Evolutionary conservation across 2,329 filamentous ascomycete genomes (phyloP), one percentile per base, ranked within the genome.

Genomic region (Alternaria panax): DNA sequence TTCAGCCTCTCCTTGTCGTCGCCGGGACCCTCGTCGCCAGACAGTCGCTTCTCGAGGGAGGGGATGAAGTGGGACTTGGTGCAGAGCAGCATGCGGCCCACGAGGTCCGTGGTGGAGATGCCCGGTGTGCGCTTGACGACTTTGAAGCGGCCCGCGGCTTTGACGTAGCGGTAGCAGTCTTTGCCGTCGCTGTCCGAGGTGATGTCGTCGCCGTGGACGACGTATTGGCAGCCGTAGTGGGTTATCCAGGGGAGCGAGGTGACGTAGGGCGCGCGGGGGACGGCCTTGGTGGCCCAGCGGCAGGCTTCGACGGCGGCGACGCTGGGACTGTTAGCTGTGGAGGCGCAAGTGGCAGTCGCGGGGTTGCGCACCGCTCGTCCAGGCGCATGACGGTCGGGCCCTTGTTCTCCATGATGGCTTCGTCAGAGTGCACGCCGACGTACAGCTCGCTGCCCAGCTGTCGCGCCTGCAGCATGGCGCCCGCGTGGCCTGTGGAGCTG

Each of bases 81-180:
- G 83, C 93, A 97, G 16, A 98, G 84, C 72, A 99, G 84, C 95
- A 99, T 99, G 71, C 95, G 90, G 20, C 95, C 95, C 25, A 99
- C 95, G n/a, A 99, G 86, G 75, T 99, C 95, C 4, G 95, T 99
- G 2, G 95, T 99, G 9, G 92, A 97, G 73, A 99, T 99, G 60
- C 92, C 93, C 0, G 95, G 95, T 2, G 95, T 98, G 64, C 95
- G 87, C 82, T 96, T 97, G 45, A 99, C 95, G 18, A 99, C 92
- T 80, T 96, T 93, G 86, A 99, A 99, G 42, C 95, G 87, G 12
- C 90, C 90, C 1, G 94, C 95, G 40, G 91, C 90, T 81, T 99
- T 99, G 73, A 99, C 95, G 74, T 94, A 98, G 61, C 95, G 91
- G 81, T 99, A 99, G 82, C 94, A 98, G 81, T 99, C 95, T 77